Evolutionary conservation across 192 early-diverging fungal species (phyloP), one percentile per base, ranked within the genome.

Genomic region (Gonapodya prolifera): DNA sequence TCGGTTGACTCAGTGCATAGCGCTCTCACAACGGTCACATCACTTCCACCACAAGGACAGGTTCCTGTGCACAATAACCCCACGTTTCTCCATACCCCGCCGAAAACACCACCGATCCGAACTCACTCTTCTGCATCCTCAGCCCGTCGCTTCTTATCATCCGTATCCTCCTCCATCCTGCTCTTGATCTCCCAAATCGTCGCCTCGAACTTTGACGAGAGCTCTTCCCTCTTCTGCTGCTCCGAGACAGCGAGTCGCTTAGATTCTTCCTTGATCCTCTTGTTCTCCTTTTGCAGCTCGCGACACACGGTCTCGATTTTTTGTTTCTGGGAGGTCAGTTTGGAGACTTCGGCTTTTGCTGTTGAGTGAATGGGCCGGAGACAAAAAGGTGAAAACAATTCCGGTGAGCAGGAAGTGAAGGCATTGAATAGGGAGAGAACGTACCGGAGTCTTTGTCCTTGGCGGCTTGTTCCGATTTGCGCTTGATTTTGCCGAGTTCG

Each of bases 241-340:
- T 89, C 86, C 33, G 74, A 80, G 16, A 80, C 35, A 0, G 84
- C 82, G 2, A 88, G 80, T 1, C 81, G 77, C 71, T 86, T 84
- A 77, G 79, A 79, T 75, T 88, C 86, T 61, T 89, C 87, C 86
- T 88, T 88, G 35, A 90, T 82, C 1, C 80, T 61, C 34, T 83
- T 84, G 70, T 87, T 89, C 70, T 90, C 88, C 31, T 85, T 84
- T 35, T 90, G 85, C 45, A 90, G 76, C 77, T 89, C 88, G 30
- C 89, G 83, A 78, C 89, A 90, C 16, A 90, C 69, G 0, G 83
- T 85, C 75, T 89, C 88, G 8, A 90, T 76, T 69, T 90, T 90
- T 74, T 83, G 80, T 77, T 86, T 87, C 33, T 84, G 69, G 1
- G 35, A 76, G 74, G 70, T 80, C 1, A 81, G n/a, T 70, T 82